Conservation (phyloP, 495 filamentous ascomycete species). For the Elasticomyces elasticus region DNA sequence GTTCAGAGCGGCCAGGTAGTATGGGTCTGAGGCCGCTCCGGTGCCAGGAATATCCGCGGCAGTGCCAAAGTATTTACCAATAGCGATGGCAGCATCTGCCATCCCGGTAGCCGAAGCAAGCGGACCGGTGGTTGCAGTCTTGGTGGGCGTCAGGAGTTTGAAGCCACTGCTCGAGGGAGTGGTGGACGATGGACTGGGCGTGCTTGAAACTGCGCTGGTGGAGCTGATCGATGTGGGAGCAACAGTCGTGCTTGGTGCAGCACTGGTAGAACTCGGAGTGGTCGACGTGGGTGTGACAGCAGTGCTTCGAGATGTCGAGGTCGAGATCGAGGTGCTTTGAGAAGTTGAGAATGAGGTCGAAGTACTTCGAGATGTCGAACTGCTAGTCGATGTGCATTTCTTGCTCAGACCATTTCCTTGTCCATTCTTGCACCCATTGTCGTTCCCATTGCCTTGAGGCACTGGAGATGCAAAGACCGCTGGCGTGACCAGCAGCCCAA, state of each 20-base stretch:
- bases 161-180: constrained; percentile 1
- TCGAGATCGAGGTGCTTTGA: too few relatives aligned
- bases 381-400: background rate
- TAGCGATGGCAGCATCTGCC: background rate
- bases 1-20: constrained; percentile 4
- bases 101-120: constrained; percentile 5
- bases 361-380: background rate
- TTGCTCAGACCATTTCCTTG: too few relatives aligned
- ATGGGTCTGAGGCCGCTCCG: constrained; percentile 2
- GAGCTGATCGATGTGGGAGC: too few relatives aligned
- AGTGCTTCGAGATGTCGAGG: too few relatives aligned
- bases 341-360: background rate
- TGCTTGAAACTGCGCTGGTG: constrained; percentile 1
- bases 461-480: constrained; percentile 1
- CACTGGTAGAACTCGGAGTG: too few relatives aligned
- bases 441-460: too few relatives aligned
- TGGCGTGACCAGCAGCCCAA: background rate
- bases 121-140: background rate
- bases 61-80: constrained; percentile 3
- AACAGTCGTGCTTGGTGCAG: too few relatives aligned
- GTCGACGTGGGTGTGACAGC: background rate
- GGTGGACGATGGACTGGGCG: background rate
- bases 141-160: background rate
- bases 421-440: background rate
- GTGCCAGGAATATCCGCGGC: constrained; percentile 5